phyloP scores from a whole-genome alignment of 352 stramenopile genomes.

The Discostella stelligera region DNA sequence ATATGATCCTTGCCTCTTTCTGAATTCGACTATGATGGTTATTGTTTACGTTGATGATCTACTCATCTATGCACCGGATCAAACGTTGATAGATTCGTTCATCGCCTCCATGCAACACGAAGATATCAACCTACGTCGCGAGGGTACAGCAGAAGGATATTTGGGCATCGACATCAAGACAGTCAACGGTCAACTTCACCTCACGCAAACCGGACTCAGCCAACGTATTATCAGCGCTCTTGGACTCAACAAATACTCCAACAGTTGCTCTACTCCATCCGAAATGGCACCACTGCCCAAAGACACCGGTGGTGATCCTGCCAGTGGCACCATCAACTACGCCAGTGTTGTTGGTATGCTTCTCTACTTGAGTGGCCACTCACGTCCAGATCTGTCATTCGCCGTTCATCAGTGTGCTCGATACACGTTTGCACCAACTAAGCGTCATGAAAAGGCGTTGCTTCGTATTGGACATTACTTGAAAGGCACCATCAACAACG shows the following conservation, averaged over 20 bases:
- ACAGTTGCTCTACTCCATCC: not conserved
- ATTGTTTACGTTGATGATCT: constrained; percentile 52
- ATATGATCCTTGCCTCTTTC: constrained; percentile 46
- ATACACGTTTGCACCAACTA: no score
- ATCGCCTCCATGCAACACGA: constrained; percentile 11
- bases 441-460: constrained; percentile 22
- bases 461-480: constrained; percentile 48
- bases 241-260: constrained; percentile 6
- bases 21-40: constrained; percentile 23
- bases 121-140: constrained; percentile 17
- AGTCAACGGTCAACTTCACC: constrained; percentile 10
- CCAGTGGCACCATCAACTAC: no score
- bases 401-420: constrained; percentile 39
- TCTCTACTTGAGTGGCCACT: no score
- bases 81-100: constrained; percentile 11
- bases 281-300: not conserved
- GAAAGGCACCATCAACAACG: no score
- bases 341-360: no score
- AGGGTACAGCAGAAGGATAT: constrained; percentile 45
- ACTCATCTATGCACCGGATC: constrained; percentile 2
- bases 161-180: constrained; percentile 46
- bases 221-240: constrained; percentile 17
- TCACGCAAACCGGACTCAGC: constrained; percentile 47
- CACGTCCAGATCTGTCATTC: constrained; percentile 36
- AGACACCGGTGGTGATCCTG: constrained; percentile 1